phyloP scores from a whole-genome alignment of 192 early-diverging fungal species.

The Podila horticola region DNA sequence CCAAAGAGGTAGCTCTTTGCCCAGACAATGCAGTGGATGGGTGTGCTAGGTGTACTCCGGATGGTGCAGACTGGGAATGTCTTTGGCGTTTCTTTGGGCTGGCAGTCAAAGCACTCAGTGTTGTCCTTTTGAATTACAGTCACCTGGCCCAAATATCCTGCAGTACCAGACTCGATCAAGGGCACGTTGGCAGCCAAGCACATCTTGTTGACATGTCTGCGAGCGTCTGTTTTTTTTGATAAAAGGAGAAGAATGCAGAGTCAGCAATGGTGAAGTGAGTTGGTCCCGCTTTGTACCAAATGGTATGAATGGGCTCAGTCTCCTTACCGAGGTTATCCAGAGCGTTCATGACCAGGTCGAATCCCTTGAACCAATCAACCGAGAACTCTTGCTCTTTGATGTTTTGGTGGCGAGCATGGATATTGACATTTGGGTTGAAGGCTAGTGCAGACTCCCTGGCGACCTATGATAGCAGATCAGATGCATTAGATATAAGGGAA shows the following conservation, averaged over 20 bases:
- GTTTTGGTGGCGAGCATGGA: constrained; percentile 82
- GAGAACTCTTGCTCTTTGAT: constrained; percentile 90
- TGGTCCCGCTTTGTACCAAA: no score
- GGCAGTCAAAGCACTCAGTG: constrained; percentile 96
- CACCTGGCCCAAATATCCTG: constrained; percentile 93
- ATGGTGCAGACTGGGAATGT: constrained; percentile 98
- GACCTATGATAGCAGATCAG: constrained; percentile 56
- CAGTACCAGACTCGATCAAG: constrained; percentile 96
- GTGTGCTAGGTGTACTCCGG: constrained; percentile 90
- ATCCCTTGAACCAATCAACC: constrained; percentile 87
- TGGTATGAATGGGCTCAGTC: neutral
- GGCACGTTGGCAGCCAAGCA: constrained; percentile 91
- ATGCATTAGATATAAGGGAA: neutral
- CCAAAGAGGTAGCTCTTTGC: constrained; percentile 96
- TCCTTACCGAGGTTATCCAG: constrained; percentile 90
- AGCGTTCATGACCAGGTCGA: constrained; percentile 95
- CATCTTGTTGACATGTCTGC: constrained; percentile 95
- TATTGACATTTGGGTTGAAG: constrained; percentile 88
- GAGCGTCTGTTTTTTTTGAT: constrained; percentile 70
- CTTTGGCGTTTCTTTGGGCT: constrained; percentile 83
- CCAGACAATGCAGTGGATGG: constrained; percentile 99
- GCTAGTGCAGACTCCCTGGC: constrained; percentile 83
- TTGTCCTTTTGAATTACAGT: constrained; percentile 80
- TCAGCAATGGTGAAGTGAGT: no score
- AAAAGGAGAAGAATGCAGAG: neutral